These are phyloP conservation scores for Xerocomus cyaneibrunnescens DNA, from an alignment of 1,284 basidiomycete species.

Conservation along the genomic window DNA sequence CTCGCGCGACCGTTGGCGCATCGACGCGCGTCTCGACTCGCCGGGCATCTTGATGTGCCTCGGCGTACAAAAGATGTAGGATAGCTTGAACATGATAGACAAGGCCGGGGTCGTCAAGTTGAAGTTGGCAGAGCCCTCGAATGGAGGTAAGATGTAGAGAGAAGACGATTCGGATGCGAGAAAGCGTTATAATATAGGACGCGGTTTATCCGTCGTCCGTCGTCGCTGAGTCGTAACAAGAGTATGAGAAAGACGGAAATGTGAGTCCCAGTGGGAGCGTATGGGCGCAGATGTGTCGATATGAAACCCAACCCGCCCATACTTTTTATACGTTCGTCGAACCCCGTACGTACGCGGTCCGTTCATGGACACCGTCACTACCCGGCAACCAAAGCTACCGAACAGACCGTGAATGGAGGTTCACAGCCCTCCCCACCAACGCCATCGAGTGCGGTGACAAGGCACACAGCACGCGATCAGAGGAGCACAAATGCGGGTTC, in stretches of 20 bases:
- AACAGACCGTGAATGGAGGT: not conserved
- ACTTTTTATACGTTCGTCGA: not conserved
- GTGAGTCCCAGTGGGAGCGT: not conserved
- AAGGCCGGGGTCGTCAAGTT: not conserved
- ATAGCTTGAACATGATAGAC: conserved; percentile 29
- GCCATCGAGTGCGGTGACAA: not conserved
- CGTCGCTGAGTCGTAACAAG: not conserved
- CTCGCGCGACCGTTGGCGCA: conserved; percentile 28
- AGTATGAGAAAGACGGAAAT: not conserved
- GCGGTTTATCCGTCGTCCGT: not conserved
- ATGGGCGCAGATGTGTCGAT: not conserved
- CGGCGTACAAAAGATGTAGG: conserved; percentile 34
- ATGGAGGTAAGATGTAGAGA: not conserved
- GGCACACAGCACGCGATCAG: not conserved
- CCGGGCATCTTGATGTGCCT: conserved; percentile 35
- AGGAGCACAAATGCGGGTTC: not conserved
- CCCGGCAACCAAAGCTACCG: not conserved
- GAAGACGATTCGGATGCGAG: not conserved
- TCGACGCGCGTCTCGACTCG: conserved; percentile 19
- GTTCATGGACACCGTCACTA: not conserved
- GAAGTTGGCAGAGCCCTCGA: not conserved
- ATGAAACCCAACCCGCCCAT: conserved; percentile 1
- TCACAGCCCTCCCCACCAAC: not conserved
- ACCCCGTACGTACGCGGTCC: not conserved
- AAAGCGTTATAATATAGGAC: not conserved